Evolutionary conservation across 768 basidiomycete species (phyloP).

Genomic region (Phylloporus rhodoxanthus): DNA sequence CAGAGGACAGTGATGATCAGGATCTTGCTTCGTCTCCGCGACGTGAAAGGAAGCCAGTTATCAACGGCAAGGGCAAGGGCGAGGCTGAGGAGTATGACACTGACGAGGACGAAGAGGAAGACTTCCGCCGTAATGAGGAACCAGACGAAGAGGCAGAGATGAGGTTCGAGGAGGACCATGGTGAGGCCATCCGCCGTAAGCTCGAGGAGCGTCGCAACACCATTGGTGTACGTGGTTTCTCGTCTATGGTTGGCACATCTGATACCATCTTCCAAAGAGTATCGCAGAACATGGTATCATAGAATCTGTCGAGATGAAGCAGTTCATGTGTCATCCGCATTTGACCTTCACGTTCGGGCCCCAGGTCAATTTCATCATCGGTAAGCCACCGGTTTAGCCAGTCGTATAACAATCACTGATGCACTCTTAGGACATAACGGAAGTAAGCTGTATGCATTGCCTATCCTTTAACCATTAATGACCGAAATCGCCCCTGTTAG

Average conservation of each 20-base stretch:
- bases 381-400: slow-evolving; percentile 33
- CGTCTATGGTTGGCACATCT: slow-evolving; percentile 18
- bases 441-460: slow-evolving; percentile 49
- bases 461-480: background rate
- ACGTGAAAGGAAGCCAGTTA: slow-evolving; percentile 27
- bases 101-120: slow-evolving; percentile 29
- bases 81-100: slow-evolving; percentile 25
- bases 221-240: slow-evolving; percentile 44
- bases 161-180: slow-evolving; percentile 57
- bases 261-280: slow-evolving; percentile 39
- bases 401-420: slow-evolving; percentile 2
- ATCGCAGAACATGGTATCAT: slow-evolving; percentile 87
- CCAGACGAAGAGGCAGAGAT: slow-evolving; percentile 54
- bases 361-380: slow-evolving; percentile 96
- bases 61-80: slow-evolving; percentile 31
- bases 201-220: slow-evolving; percentile 41
- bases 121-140: slow-evolving; percentile 32
- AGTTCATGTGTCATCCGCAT: slow-evolving; percentile 95
- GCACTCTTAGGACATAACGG: slow-evolving; percentile 72
- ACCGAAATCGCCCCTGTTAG: slow-evolving; percentile 35
- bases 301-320: slow-evolving; percentile 75
- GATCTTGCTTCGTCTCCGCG: slow-evolving; percentile 10
- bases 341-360: slow-evolving; percentile 82
- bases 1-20: slow-evolving; percentile 32
- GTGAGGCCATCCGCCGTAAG: slow-evolving; percentile 48